phyloP scores from a whole-genome alignment of 495 filamentous ascomycete genomes.

The Aspergillus diversus region DNA sequence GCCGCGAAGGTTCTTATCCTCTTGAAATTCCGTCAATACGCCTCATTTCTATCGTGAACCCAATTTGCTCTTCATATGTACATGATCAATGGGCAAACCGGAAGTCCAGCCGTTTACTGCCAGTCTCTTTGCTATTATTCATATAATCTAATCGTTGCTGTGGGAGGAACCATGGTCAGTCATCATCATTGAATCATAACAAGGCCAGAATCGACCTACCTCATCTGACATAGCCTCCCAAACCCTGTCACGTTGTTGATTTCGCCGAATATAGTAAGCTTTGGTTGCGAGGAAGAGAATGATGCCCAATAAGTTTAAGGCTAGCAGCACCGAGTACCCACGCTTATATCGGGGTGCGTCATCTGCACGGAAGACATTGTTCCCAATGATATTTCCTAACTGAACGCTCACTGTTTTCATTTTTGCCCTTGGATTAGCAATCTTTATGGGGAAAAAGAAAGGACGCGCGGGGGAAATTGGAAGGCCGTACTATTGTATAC shows the following conservation, averaged over 20 bases:
- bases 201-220: not conserved
- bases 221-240: conserved; percentile 42
- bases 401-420: conserved; percentile 41
- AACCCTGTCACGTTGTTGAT: conserved; percentile 30
- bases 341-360: conserved; percentile 54
- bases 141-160: conserved; percentile 31
- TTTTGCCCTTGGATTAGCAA: not conserved
- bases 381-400: conserved; percentile 51
- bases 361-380: conserved; percentile 58
- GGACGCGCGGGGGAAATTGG: not conserved
- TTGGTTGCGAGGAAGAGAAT: conserved; percentile 33
- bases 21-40: not conserved
- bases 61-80: not conserved
- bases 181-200: not conserved
- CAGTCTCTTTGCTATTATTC: conserved; percentile 33
- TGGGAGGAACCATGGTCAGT: not conserved
- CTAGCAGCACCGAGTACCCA: conserved; percentile 54
- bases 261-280: conserved; percentile 40
- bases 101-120: conserved; percentile 42
- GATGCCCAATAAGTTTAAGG: conserved; percentile 46
- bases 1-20: not conserved
- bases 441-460: not conserved
- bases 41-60: not conserved
- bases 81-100: conserved; percentile 32
- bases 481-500: conserved; percentile 49